Evolutionary conservation across 495 filamentous ascomycete genomes (phyloP).

Genomic region (Podospora comata): DNA sequence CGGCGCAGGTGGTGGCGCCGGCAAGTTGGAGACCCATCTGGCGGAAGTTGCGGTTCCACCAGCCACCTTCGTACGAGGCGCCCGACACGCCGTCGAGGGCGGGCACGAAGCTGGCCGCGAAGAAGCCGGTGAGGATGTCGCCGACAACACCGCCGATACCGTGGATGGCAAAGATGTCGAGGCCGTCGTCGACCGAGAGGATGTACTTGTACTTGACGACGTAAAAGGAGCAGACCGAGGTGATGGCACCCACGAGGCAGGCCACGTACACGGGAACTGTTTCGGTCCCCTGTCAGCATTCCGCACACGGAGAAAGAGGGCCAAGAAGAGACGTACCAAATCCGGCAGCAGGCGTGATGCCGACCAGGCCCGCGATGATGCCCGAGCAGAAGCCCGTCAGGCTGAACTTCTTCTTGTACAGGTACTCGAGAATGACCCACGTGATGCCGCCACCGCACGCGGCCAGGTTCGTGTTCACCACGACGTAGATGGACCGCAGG

Average conservation of each 20-base stretch:
- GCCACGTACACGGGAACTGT: conserved; percentile 70
- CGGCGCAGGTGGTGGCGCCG: conserved; percentile 67
- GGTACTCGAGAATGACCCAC: conserved; percentile 87
- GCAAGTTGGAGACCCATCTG: conserved; percentile 77
- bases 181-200: conserved; percentile 69
- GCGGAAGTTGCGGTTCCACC: conserved; percentile 54
- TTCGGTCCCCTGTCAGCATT: conserved; percentile 48
- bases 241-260: conserved; percentile 75
- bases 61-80: conserved; percentile 55
- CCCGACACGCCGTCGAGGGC: conserved; percentile 64
- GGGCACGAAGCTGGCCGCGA: conserved; percentile 58
- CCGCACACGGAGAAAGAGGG: background rate
- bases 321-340: conserved; percentile 16
- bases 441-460: conserved; percentile 75
- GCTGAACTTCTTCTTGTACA: conserved; percentile 81
- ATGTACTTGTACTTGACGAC: conserved; percentile 82
- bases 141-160: conserved; percentile 72
- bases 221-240: conserved; percentile 81
- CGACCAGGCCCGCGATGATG: conserved; percentile 79
- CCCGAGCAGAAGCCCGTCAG: conserved; percentile 97
- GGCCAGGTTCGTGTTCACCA: conserved; percentile 88
- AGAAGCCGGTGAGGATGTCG: conserved; percentile 73
- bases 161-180: conserved; percentile 82
- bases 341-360: conserved; percentile 79
- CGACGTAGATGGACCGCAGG: conserved; percentile 83